Evolutionary conservation across 306 rosid genomes (phyloP).

Genomic region (Chamaecrista fasciculata): DNA sequence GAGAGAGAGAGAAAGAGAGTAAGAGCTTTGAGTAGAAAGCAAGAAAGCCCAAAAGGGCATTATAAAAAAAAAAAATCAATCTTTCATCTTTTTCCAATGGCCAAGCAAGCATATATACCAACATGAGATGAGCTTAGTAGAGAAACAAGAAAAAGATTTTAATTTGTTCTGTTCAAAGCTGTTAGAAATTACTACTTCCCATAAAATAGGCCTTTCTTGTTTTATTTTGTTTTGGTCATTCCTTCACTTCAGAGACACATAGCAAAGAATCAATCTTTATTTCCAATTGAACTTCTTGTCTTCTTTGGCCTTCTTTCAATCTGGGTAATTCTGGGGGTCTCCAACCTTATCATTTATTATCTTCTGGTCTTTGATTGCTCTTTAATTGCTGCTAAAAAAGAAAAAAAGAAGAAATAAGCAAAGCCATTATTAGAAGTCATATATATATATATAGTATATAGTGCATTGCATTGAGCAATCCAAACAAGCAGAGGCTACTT

Average conservation of each 20-base stretch:
- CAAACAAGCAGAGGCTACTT: slow-evolving; percentile 32
- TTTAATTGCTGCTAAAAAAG: too few relatives aligned
- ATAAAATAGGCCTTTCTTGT: slow-evolving; percentile 33
- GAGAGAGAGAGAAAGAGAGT: not conserved
- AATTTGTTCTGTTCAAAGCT: slow-evolving; percentile 27
- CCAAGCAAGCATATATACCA: slow-evolving; percentile 90
- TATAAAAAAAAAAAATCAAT: slow-evolving; percentile 25
- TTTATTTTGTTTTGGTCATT: slow-evolving; percentile 35
- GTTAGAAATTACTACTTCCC: slow-evolving; percentile 32
- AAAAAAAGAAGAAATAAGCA: too few relatives aligned
- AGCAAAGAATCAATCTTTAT: slow-evolving; percentile 68
- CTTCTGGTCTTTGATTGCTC: slow-evolving; percentile 35
- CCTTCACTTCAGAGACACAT: slow-evolving; percentile 53
- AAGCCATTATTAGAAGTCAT: not conserved
- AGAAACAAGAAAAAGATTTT: slow-evolving; percentile 31
- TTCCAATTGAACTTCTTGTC: slow-evolving; percentile 44
- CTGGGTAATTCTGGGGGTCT: slow-evolving; percentile 28
- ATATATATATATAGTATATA: not conserved
- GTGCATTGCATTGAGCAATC: slow-evolving; percentile 30
- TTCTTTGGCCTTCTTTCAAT: slow-evolving; percentile 18
- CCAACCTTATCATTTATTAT: slow-evolving; percentile 13
- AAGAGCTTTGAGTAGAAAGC: slow-evolving; percentile 71
- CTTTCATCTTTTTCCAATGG: slow-evolving; percentile 54
- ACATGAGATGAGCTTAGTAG: slow-evolving; percentile 32
- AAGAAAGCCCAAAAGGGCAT: slow-evolving; percentile 61